Percentiles rank a stretch among this genome's conserved stretches.
phyloP scores from a whole-genome alignment of 2,329 filamentous ascomycete species.

The Intubia oerlemansii region DNA sequence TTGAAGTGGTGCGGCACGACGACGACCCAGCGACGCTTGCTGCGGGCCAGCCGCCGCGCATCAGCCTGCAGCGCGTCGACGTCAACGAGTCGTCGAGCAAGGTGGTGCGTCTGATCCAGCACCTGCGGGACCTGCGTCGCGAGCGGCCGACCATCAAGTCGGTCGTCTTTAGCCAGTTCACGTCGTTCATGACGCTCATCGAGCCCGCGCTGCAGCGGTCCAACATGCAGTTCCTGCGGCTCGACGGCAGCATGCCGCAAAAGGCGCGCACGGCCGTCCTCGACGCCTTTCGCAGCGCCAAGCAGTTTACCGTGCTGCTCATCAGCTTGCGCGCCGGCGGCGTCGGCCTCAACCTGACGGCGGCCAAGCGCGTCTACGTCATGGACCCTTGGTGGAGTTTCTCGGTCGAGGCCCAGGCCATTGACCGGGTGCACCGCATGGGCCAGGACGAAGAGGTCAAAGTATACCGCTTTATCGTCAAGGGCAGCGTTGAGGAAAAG shows the following conservation, averaged over 20 bases:
- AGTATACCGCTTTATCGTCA: conserved; percentile 75
- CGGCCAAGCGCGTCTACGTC: conserved; percentile 81
- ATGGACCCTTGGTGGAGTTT: conserved; percentile 99
- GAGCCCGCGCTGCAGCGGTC: conserved; percentile 54
- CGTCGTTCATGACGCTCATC: conserved; percentile 83
- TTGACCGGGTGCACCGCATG: conserved; percentile 94
- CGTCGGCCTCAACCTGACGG: conserved; percentile 81
- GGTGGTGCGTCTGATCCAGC: conserved; percentile 55
- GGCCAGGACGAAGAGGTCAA: conserved; percentile 73
- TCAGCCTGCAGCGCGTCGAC: conserved; percentile 38
- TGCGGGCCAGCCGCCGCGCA: conserved; percentile 24
- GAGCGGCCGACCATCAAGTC: conserved; percentile 55
- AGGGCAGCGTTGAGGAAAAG: conserved; percentile 79
- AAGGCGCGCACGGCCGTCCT: conserved; percentile 65
- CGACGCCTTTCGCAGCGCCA: conserved; percentile 40
- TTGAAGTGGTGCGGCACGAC: conserved; percentile 75
- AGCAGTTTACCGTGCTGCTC: conserved; percentile 52
- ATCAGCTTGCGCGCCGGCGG: conserved; percentile 78
- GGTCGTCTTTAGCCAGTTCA: conserved; percentile 94
- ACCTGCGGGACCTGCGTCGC: conserved; percentile 48
- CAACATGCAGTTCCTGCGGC: conserved; percentile 60
- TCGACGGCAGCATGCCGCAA: conserved; percentile 81
- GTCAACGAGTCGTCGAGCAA: conserved; percentile 65
- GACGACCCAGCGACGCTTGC: conserved; percentile 23
- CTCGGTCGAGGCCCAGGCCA: conserved; percentile 88